phyloP scores from a whole-genome alignment of 805 yeast species.

The Candida sanyiensis region DNA sequence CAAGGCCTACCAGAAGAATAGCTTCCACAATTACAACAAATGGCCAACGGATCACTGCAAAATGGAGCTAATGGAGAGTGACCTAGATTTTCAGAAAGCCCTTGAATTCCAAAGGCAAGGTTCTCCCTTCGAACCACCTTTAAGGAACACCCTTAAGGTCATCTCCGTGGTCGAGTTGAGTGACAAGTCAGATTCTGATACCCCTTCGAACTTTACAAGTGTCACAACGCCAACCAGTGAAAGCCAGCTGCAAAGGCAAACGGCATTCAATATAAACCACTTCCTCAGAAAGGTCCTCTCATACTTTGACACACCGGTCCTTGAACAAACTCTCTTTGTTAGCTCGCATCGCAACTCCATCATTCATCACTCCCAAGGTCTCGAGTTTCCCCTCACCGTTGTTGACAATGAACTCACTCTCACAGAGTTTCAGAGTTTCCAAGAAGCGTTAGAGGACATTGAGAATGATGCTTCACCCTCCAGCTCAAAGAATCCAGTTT shows the following conservation, averaged over 20 bases:
- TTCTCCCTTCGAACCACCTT: not conserved
- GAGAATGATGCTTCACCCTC: not conserved
- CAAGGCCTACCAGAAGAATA: constrained; percentile 13
- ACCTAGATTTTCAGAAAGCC: constrained; percentile 12
- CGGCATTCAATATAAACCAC: constrained; percentile 5
- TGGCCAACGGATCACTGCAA: constrained; percentile 17
- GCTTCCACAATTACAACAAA: constrained; percentile 16
- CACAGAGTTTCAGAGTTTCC: constrained; percentile 8
- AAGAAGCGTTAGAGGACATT: constrained; percentile 9
- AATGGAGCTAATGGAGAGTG: constrained; percentile 18
- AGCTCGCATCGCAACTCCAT: constrained; percentile 11
- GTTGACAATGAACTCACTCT: constrained; percentile 8
- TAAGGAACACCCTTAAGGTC: not conserved
- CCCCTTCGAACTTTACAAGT: constrained; percentile 7
- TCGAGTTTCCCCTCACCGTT: not conserved
- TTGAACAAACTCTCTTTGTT: constrained; percentile 9
- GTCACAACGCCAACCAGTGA: not conserved
- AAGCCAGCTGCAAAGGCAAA: not conserved
- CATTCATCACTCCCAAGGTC: constrained; percentile 1
- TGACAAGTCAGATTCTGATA: constrained; percentile 15
- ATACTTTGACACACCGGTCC: not conserved
- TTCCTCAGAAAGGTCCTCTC: constrained; percentile 14
- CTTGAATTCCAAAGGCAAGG: constrained; percentile 1
- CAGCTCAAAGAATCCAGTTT: not conserved
- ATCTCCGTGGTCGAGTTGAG: not conserved